A percentile compares a stretch with the other conserved stretches of the same genome.
These are phyloP conservation scores for Actinidia chinensis DNA, from an alignment of 179 eudicot genomes.

Conservation along the genomic window DNA sequence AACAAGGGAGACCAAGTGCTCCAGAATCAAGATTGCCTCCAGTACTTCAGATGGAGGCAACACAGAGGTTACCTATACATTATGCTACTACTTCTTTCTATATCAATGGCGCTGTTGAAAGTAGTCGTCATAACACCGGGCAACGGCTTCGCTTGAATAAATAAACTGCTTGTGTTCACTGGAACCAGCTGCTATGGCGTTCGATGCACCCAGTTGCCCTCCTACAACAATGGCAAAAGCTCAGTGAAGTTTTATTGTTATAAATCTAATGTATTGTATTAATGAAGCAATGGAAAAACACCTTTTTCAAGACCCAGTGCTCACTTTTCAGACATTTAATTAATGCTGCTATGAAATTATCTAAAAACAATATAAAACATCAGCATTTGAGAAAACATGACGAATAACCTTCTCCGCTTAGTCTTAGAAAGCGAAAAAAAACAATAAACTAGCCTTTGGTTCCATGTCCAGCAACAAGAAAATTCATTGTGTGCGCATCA, in stretches of 20 bases:
- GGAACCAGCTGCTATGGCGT: slow-evolving; percentile 93
- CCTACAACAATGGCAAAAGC: slow-evolving; percentile 42
- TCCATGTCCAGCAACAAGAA: slow-evolving; percentile 63
- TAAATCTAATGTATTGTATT: neutral
- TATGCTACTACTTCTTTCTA: slow-evolving; percentile 91
- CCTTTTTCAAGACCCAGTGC: slow-evolving; percentile 95
- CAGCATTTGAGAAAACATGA: slow-evolving; percentile 10
- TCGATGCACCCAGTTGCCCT: slow-evolving; percentile 96
- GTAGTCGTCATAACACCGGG: slow-evolving; percentile 52
- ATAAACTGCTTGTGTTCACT: slow-evolving; percentile 68
- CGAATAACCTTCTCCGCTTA: neutral
- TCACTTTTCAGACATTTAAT: slow-evolving; percentile 80
- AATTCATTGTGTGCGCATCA: slow-evolving; percentile 55
- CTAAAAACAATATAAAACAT: slow-evolving; percentile 35
- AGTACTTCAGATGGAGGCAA: slow-evolving; percentile 68
- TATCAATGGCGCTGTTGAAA: slow-evolving; percentile 78
- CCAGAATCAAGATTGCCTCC: slow-evolving; percentile 60
- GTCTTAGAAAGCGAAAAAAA: neutral
- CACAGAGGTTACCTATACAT: slow-evolving; percentile 89
- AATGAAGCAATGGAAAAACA: slow-evolving; percentile 11
- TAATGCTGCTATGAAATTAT: slow-evolving; percentile 56
- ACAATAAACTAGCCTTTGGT: slow-evolving; percentile 61
- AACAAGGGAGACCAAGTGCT: slow-evolving; percentile 80
- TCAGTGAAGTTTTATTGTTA: neutral
- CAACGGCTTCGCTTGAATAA: slow-evolving; percentile 69